These are phyloP conservation scores for Candida pseudoviswanathii DNA, from an alignment of 1,139 yeast genomes.

Conservation along the genomic window DNA sequence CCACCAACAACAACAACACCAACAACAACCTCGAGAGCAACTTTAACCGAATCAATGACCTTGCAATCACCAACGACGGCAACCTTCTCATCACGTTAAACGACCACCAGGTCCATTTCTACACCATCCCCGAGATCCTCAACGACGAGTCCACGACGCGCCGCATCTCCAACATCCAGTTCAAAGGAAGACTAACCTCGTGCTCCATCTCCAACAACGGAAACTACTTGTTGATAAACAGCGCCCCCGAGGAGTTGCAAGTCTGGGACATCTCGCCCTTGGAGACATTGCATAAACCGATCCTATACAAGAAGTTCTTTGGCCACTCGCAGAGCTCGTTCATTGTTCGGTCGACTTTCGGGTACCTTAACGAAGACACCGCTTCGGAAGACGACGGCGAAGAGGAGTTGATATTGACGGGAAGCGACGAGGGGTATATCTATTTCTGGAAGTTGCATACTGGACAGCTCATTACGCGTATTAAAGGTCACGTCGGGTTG, in stretches of 20 bases:
- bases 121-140: conserved; percentile 38
- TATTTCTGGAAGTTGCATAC: conserved; percentile 80
- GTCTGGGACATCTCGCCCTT: conserved; percentile 61
- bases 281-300: conserved; percentile 23
- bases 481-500: conserved; percentile 64
- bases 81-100: conserved; percentile 63
- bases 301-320: conserved; percentile 59
- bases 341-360: conserved; percentile 79
- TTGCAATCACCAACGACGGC: conserved; percentile 66
- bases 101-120: conserved; percentile 59
- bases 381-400: conserved; percentile 21
- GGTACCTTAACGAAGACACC: conserved; percentile 42
- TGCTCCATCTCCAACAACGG: conserved; percentile 44
- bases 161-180: conserved; percentile 30
- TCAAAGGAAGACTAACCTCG: conserved; percentile 41
- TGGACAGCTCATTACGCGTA: conserved; percentile 65
- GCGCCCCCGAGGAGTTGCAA: conserved; percentile 79
- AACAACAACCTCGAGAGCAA: conserved; percentile 22
- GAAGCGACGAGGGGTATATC: conserved; percentile 80
- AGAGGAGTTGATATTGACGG: conserved; percentile 74
- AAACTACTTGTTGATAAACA: conserved; percentile 59
- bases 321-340: conserved; percentile 75
- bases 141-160: conserved; percentile 38
- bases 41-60: conserved; percentile 62
- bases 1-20: not conserved